A percentile compares a stretch with the other conserved stretches of the same genome.
phyloP scores from a whole-genome alignment of 2,329 filamentous ascomycete genomes.

The Aspergillus pseudoterreus region DNA sequence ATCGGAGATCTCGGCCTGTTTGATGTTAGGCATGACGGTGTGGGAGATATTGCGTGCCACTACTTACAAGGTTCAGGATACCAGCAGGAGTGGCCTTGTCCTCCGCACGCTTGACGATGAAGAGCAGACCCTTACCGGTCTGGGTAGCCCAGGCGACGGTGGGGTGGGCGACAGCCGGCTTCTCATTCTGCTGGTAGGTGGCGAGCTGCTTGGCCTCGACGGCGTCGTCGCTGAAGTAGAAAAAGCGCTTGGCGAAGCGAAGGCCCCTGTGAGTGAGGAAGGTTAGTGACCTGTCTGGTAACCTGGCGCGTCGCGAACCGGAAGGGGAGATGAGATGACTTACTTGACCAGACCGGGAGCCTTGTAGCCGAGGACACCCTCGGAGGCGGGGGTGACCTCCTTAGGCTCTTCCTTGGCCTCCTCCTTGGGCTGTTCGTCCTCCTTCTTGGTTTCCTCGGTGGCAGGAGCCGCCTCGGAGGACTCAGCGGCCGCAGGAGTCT shows the following conservation, averaged over 20 bases:
- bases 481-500: slow-evolving; percentile 28
- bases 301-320: not conserved
- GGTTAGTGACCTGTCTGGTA: slow-evolving; percentile 6
- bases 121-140: slow-evolving; percentile 92
- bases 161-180: slow-evolving; percentile 73
- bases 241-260: slow-evolving; percentile 87
- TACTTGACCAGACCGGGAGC: slow-evolving; percentile 85
- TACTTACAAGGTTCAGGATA: slow-evolving; percentile 78
- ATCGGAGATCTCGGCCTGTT: slow-evolving; percentile 63
- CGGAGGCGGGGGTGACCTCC: slow-evolving; percentile 67
- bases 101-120: slow-evolving; percentile 77
- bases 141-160: slow-evolving; percentile 85
- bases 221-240: slow-evolving; percentile 75
- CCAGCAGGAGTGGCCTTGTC: slow-evolving; percentile 79
- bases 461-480: slow-evolving; percentile 35
- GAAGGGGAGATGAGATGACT: slow-evolving; percentile 32
- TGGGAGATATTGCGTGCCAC: not conserved
- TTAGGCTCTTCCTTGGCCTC: slow-evolving; percentile 31
- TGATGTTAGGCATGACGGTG: slow-evolving; percentile 30
- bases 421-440: slow-evolving; percentile 35
- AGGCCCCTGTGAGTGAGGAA: slow-evolving; percentile 63
- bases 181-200: slow-evolving; percentile 82
- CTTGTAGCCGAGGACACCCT: slow-evolving; percentile 88
- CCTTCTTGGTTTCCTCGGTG: slow-evolving; percentile 32
- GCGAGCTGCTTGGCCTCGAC: slow-evolving; percentile 70